A percentile compares a stretch with the other conserved stretches of the same genome.
phyloP scores from a whole-genome alignment of 1,284 basidiomycete genomes.

The Tilletia caries region DNA sequence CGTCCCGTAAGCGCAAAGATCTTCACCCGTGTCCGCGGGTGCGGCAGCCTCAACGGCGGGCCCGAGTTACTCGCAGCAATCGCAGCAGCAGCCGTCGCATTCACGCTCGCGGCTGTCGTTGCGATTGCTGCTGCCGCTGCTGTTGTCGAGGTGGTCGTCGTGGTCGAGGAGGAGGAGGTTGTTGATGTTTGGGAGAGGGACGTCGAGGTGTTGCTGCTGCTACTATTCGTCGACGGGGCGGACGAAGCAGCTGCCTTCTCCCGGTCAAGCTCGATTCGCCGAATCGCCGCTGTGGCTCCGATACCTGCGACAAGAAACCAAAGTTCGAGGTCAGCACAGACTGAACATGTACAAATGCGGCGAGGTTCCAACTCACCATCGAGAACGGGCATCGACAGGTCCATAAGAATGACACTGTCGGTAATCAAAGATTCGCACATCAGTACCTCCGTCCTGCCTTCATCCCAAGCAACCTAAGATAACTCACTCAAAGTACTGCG shows the following conservation, averaged over 20 bases:
- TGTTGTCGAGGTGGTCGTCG: neutral
- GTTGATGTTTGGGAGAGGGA: too few species aligned
- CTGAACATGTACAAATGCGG: neutral
- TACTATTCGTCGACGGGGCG: too few species aligned
- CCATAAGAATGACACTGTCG: slow-evolving; percentile 57
- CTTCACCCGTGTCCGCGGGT: slow-evolving; percentile 54
- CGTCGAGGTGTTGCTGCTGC: too few species aligned
- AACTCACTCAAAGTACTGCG: slow-evolving; percentile 62
- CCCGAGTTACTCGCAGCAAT: neutral
- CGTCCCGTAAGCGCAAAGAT: slow-evolving; percentile 89
- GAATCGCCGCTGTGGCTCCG: slow-evolving; percentile 77
- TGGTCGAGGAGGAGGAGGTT: neutral
- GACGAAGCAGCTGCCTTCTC: neutral
- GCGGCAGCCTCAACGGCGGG: neutral
- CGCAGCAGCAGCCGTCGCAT: neutral
- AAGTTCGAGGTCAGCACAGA: neutral
- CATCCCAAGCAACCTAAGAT: too few species aligned
- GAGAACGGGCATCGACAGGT: slow-evolving; percentile 87
- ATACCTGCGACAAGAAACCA: slow-evolving; percentile 56
- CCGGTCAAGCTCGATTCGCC: slow-evolving; percentile 68
- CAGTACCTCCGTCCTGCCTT: slow-evolving; percentile 59
- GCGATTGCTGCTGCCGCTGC: neutral
- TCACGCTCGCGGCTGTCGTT: neutral
- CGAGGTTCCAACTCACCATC: slow-evolving; percentile 59
- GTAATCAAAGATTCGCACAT: slow-evolving; percentile 47